Evolutionary conservation across 2,329 filamentous ascomycete genomes (phyloP).

Genomic region (Clonostachys sp.): DNA sequence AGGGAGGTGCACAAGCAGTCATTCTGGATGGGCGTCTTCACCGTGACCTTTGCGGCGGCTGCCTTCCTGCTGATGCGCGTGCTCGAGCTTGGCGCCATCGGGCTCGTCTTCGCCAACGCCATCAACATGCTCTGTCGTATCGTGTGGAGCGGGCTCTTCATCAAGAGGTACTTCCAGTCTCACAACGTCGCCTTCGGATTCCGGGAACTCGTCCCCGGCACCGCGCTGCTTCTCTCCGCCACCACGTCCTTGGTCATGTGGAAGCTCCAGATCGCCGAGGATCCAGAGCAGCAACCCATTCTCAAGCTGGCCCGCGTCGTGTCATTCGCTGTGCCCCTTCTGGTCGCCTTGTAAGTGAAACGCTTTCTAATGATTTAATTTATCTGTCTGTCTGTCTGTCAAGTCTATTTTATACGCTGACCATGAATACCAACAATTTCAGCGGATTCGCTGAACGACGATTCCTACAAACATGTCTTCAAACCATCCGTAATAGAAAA

Average conservation of each 20-base stretch:
- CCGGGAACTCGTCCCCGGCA: conserved; percentile 16
- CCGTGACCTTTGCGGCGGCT: conserved; percentile 66
- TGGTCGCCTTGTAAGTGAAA: conserved; percentile 54
- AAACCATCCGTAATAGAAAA: conserved; percentile 28
- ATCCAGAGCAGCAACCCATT: conserved; percentile 17
- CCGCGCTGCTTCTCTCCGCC: conserved; percentile 16
- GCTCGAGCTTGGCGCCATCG: conserved; percentile 66
- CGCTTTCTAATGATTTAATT: conserved; percentile 7
- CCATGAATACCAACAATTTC: conserved; percentile 4
- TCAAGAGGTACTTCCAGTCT: conserved; percentile 55
- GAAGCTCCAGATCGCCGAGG: conserved; percentile 14
- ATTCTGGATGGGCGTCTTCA: conserved; percentile 80
- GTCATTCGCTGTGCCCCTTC: conserved; percentile 44
- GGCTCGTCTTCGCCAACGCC: conserved; percentile 80
- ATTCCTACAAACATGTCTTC: conserved; percentile 47
- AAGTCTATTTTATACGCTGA: background rate
- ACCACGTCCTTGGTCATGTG: conserved; percentile 17
- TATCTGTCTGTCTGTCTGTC: conserved; percentile 9
- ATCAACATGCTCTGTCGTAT: conserved; percentile 89
- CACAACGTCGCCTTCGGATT: conserved; percentile 28
- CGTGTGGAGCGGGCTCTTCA: conserved; percentile 73
- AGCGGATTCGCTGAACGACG: conserved; percentile 50
- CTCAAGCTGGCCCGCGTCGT: conserved; percentile 39
- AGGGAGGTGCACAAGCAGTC: conserved; percentile 73
- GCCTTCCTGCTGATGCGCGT: conserved; percentile 73